These are phyloP conservation scores for Amanita polypyramis DNA, from an alignment of 768 basidiomycete genomes.

Conservation along the genomic window DNA sequence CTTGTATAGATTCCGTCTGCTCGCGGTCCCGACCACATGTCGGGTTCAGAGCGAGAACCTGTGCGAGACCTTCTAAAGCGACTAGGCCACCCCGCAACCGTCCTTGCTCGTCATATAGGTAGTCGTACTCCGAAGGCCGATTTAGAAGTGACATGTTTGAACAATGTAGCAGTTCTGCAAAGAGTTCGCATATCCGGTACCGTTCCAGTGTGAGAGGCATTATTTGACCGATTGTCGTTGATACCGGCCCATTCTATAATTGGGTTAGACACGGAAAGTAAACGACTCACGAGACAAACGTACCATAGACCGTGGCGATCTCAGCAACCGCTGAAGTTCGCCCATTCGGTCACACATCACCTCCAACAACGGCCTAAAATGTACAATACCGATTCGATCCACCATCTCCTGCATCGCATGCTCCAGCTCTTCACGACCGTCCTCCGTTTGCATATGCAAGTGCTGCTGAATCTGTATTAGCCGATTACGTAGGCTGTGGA, in stretches of 20 bases:
- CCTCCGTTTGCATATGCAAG: conserved; percentile 36
- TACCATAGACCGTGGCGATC: conserved; percentile 69
- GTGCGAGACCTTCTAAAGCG: conserved; percentile 78
- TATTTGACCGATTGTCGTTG: conserved; percentile 65
- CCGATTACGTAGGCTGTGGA: conserved; percentile 86
- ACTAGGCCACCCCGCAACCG: conserved; percentile 80
- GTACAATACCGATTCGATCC: conserved; percentile 80
- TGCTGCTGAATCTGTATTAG: conserved; percentile 83
- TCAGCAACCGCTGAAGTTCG: conserved; percentile 60
- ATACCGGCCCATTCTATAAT: conserved; percentile 52
- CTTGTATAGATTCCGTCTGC: conserved; percentile 24
- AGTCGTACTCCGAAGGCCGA: conserved; percentile 55
- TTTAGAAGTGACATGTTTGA: conserved; percentile 97
- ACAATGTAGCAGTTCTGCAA: conserved; percentile 93
- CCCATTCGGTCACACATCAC: conserved; percentile 60
- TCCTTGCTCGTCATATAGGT: conserved; percentile 75
- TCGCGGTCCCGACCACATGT: conserved; percentile 45
- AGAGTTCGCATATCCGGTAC: conserved; percentile 92
- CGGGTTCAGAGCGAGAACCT: conserved; percentile 62
- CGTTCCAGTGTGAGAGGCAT: conserved; percentile 88
- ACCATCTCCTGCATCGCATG: conserved; percentile 72
- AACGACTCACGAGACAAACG: conserved; percentile 17
- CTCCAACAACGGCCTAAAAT: conserved; percentile 74
- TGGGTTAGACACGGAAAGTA: background rate
- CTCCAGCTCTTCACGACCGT: conserved; percentile 59